Base-by-base conservation (phyloP, 2,329 filamentous ascomycete species). In the Colletotrichum euphorbiae region DNA sequence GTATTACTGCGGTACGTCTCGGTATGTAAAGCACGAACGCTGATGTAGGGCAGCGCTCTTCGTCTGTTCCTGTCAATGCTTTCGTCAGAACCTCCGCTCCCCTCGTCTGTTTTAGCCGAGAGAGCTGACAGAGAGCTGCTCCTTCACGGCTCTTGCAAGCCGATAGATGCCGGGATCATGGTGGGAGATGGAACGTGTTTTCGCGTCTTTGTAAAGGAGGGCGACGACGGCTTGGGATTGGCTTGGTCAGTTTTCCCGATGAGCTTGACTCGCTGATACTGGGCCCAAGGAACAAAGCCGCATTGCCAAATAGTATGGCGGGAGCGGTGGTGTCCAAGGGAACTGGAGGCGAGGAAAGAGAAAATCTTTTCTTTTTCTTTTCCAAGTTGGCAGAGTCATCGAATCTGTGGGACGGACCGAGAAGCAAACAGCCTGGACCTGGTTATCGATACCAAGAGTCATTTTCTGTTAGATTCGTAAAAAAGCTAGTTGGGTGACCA, bases 231-330 rank as follows among this genome's bases (percentile, higher is more conserved):
- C 11, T 38, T 60, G 15, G 61, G 61, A 69, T 56, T 69, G 62
- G 66, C 4, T 17, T 60, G 33, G 8, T n/a, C 24, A 60, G 42
- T n/a, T 50, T 40, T 60, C 17, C 42, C 24, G 17, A 21, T n/a
- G 33, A 57, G 61, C 66, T 68, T 66, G 66, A 60, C 46, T 69
- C 61, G 65, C 38, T 63, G 51, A 40, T 54, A 45, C 60, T 24
- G 61, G 54, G 31, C 43, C 31, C 33, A 42, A 28, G 48, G 19
- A 46, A 28, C 28, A 48, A 28, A 21, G 45, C 15, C 48, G 66
- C 54, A 69, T 55, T 55, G 55, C 52, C 40, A 50, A 51, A 59
- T 66, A 50, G 56, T 28, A 31, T 40, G 31, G 31, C 60, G 38
- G 38, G 21, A 51, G 28, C 13, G 31, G 15, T 11, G 21, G 33